phyloP scores from a whole-genome alignment of 2,329 filamentous ascomycete genomes.

The Xylaria multiplex region DNA sequence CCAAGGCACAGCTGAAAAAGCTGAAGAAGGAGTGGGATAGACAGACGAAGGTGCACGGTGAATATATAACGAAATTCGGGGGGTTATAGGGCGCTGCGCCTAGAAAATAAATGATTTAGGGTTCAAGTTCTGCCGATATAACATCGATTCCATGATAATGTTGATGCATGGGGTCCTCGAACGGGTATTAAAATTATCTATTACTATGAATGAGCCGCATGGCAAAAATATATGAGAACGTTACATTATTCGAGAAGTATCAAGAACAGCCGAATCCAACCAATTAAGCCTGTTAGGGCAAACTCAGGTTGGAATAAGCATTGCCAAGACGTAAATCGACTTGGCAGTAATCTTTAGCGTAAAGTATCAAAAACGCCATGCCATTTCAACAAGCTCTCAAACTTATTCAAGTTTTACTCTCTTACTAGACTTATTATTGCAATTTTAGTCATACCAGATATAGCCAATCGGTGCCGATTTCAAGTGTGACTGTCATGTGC shows the following conservation, averaged over 20 bases:
- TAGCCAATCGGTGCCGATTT: neutral
- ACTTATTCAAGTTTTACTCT: neutral
- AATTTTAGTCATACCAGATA: neutral
- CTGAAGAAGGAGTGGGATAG: constrained; percentile 88
- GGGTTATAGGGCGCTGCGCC: constrained; percentile 32
- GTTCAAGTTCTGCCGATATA: constrained; percentile 12
- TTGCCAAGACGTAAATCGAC: constrained; percentile 44
- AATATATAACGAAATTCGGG: constrained; percentile 57
- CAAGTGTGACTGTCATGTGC: neutral
- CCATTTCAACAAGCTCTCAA: neutral
- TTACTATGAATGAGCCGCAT: neutral
- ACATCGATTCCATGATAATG: neutral
- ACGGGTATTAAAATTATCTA: neutral
- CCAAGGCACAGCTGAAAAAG: constrained; percentile 83
- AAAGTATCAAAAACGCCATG: constrained; percentile 27
- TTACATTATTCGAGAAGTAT: neutral
- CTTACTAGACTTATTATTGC: neutral
- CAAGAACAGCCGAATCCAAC: neutral
- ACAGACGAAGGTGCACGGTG: constrained; percentile 86
- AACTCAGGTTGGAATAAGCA: constrained; percentile 33
- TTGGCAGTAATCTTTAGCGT: constrained; percentile 41
- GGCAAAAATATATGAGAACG: neutral
- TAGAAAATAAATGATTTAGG: neutral
- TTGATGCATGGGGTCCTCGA: neutral
- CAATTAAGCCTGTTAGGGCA: neutral